phyloP scores from a whole-genome alignment of 1,139 yeast species.

The Tardiomyces blankii region DNA sequence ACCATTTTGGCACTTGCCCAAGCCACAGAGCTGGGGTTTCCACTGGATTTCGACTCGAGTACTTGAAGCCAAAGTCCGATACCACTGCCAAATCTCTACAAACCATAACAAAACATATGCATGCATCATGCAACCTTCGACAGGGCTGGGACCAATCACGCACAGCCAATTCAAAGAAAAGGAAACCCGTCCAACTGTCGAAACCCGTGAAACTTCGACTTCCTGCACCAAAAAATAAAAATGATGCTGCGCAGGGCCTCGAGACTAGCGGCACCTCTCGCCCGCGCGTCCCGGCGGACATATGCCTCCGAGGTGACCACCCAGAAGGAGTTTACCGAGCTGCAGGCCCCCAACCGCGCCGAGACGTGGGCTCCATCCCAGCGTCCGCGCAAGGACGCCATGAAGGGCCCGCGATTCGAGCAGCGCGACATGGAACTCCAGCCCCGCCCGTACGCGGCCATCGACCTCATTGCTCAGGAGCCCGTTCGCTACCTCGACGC shows the following conservation, averaged over 20 bases:
- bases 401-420: slow-evolving; percentile 57
- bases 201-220: background rate
- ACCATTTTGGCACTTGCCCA: background rate
- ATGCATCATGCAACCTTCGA: too few species aligned
- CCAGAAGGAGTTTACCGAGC: slow-evolving; percentile 9
- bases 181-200: slow-evolving; percentile 1
- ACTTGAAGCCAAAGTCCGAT: too few species aligned
- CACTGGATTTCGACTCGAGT: slow-evolving; percentile 1
- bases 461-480: slow-evolving; percentile 65
- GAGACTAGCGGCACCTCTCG: background rate
- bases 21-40: background rate
- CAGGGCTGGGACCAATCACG: slow-evolving; percentile 1
- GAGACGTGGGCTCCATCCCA: slow-evolving; percentile 66
- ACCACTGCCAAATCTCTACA: too few species aligned
- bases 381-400: slow-evolving; percentile 47
- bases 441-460: slow-evolving; percentile 79
- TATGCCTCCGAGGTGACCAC: background rate
- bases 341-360: slow-evolving; percentile 68
- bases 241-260: background rate
- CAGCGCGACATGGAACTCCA: slow-evolving; percentile 56
- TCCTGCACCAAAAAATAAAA: background rate
- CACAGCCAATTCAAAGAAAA: background rate
- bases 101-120: too few species aligned
- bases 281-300: background rate
- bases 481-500: slow-evolving; percentile 58